Conservation (phyloP, 108 stramenopile genomes). For the Skeletonema costatum region DNA sequence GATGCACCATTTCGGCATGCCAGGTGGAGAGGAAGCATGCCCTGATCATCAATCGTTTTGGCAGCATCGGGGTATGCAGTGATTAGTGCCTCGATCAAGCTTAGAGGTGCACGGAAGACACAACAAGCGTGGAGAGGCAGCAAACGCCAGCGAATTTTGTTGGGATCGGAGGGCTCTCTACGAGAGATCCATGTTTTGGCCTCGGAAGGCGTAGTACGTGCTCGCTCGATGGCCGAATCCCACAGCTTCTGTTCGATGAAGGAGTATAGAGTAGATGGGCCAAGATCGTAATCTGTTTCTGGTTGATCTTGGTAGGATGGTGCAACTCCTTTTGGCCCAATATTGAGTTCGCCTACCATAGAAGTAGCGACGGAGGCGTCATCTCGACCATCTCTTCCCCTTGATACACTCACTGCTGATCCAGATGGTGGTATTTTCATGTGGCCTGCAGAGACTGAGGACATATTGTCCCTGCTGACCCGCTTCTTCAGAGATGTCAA, state of each 20-base stretch:
- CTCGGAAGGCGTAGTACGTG: slow-evolving; percentile 66
- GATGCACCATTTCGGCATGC: slow-evolving; percentile 88
- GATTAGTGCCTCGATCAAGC: slow-evolving; percentile 79
- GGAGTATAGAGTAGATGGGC: slow-evolving; percentile 78
- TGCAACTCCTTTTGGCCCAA: neutral
- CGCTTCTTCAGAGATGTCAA: neutral
- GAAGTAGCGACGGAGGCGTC: slow-evolving; percentile 19
- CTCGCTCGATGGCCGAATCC: slow-evolving; percentile 74
- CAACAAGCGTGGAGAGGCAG: slow-evolving; percentile 85
- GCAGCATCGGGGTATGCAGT: slow-evolving; percentile 72
- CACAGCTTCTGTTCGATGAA: slow-evolving; percentile 83
- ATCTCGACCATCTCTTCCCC: slow-evolving; percentile 14
- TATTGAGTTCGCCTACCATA: slow-evolving; percentile 2
- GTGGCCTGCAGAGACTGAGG: neutral
- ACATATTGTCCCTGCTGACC: neutral
- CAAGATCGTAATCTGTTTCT: slow-evolving; percentile 83
- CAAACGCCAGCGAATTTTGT: slow-evolving; percentile 70
- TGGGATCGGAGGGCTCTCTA: slow-evolving; percentile 57
- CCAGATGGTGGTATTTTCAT: slow-evolving; percentile 1
- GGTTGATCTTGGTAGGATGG: slow-evolving; percentile 53
- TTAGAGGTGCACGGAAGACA: slow-evolving; percentile 75
- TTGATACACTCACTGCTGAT: neutral
- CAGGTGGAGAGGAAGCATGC: slow-evolving; percentile 87
- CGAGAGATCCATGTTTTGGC: slow-evolving; percentile 83
- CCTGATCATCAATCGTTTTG: slow-evolving; percentile 88